Evolutionary conservation across 2,329 filamentous ascomycete species (phyloP).

Genomic region (Hypoxylon sp.): DNA sequence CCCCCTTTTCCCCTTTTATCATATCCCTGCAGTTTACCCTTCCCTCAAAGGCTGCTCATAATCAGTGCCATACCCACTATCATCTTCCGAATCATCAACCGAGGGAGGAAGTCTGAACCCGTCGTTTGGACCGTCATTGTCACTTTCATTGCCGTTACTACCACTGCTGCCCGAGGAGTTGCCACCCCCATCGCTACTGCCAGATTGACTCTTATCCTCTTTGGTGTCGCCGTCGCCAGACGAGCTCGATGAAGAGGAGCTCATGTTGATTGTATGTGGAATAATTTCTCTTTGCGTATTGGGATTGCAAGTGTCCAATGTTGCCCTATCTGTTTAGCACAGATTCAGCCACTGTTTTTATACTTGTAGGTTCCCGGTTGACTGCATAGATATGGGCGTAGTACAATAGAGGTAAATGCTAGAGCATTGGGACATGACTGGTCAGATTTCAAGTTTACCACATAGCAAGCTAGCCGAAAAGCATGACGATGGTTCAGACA

Average conservation of each 20-base stretch:
- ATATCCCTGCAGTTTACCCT: not conserved
- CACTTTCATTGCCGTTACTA: not conserved
- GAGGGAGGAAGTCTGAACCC: slow-evolving; percentile 25
- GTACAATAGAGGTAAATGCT: not conserved
- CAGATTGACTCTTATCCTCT: not conserved
- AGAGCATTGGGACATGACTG: not conserved
- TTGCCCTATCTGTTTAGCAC: not conserved
- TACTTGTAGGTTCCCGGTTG: not conserved
- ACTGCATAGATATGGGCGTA: not conserved
- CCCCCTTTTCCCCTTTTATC: not conserved
- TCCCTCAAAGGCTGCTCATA: not conserved
- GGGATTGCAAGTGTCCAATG: not conserved
- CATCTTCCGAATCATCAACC: slow-evolving; percentile 8
- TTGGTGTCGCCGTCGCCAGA: not conserved
- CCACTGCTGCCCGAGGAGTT: not conserved
- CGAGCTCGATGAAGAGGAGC: not conserved
- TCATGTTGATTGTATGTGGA: not conserved
- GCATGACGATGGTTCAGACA: not conserved
- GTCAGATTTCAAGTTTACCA: not conserved
- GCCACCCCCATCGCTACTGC: not conserved
- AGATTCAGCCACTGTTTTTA: not conserved
- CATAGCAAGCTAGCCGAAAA: not conserved
- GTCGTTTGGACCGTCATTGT: slow-evolving; percentile 2
- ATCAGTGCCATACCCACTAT: slow-evolving; percentile 12
- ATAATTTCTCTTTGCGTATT: not conserved